These are phyloP conservation scores for Ophiostoma sp. DNA, from an alignment of 2,329 filamentous ascomycete species.

Conservation along the genomic window DNA sequence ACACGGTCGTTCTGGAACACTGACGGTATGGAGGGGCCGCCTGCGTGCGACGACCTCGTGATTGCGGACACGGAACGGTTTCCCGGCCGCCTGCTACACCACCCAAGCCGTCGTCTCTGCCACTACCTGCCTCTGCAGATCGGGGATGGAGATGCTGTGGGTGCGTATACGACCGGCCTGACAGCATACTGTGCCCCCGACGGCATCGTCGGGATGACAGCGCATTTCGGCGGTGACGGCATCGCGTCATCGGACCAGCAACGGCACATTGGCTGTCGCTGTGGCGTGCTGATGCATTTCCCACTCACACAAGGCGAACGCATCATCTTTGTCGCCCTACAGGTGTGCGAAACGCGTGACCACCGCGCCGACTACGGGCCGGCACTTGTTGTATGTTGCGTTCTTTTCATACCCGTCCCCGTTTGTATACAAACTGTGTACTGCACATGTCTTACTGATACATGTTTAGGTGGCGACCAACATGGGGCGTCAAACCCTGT, in stretches of 20 bases:
- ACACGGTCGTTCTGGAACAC: constrained; percentile 17
- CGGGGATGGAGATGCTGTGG: neutral
- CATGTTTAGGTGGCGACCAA: neutral
- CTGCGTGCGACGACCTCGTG: constrained; percentile 10
- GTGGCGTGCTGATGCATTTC: constrained; percentile 17
- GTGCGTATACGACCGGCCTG: constrained; percentile 13
- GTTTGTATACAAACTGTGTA: neutral
- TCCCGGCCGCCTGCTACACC: constrained; percentile 18
- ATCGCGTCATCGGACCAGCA: constrained; percentile 14
- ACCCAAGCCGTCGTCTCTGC: constrained; percentile 19
- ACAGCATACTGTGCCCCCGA: constrained; percentile 14
- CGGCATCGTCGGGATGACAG: constrained; percentile 18
- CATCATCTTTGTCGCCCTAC: constrained; percentile 17
- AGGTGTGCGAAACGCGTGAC: neutral
- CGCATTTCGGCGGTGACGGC: constrained; percentile 21
- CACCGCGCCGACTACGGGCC: neutral
- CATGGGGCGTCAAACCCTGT: neutral
- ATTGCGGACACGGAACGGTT: constrained; percentile 19
- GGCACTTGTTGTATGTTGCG: neutral
- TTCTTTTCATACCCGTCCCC: neutral
- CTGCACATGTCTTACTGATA: neutral
- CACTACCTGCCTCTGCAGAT: constrained; percentile 20
- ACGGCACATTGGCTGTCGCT: constrained; percentile 18
- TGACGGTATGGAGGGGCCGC: constrained; percentile 2
- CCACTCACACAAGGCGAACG: constrained; percentile 9